Percentiles rank a stretch among this genome's conserved stretches.
phyloP scores from a whole-genome alignment of 2,329 filamentous ascomycete genomes.

The Aspergillus felis region DNA sequence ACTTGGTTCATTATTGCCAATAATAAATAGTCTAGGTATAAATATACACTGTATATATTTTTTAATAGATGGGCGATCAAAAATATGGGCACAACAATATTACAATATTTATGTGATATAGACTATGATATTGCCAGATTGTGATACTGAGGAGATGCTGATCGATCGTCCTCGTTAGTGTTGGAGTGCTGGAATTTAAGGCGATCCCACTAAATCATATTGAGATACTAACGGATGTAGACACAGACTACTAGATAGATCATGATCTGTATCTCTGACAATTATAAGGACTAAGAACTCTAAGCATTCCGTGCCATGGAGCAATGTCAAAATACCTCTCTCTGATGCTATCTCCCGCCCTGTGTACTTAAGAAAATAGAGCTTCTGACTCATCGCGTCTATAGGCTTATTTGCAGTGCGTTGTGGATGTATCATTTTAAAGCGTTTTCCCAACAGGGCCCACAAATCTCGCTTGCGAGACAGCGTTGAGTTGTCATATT shows the following conservation, averaged over 20 bases:
- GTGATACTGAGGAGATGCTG: neutral
- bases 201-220: neutral
- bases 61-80: no score
- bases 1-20: neutral
- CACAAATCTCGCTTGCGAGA: neutral
- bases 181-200: neutral
- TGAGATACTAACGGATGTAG: neutral
- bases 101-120: no score
- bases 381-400: no score
- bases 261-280: no score
- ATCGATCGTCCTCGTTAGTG: neutral
- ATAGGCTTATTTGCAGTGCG: neutral
- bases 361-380: no score
- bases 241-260: no score
- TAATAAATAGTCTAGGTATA: neutral
- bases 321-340: no score
- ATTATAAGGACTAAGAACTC: no score
- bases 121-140: neutral
- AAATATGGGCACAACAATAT: neutral
- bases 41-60: neutral
- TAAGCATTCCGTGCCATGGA: no score
- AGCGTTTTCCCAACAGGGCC: neutral
- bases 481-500: no score
- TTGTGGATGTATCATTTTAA: neutral
- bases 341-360: no score